Evolutionary conservation across 164 flowering plant genomes (phyloP), one percentile per base, ranked within the genome.

Genomic region (Vitis cinerea): DNA sequence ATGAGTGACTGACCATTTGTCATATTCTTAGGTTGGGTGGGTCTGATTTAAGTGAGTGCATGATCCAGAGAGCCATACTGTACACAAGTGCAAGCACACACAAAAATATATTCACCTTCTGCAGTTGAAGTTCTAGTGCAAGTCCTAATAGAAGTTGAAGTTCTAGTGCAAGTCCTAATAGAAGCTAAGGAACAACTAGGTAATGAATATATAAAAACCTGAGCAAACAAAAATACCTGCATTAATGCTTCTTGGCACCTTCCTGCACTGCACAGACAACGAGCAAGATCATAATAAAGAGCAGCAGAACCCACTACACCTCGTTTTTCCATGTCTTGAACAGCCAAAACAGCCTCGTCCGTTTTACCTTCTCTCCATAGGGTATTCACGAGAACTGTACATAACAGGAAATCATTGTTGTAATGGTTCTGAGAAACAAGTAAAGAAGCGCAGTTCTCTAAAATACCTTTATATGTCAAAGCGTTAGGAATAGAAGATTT

Each of bases 281-380:
- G 94, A 60, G 99, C 99, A 79, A 94, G 92, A 68, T 92, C 97
- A 84, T 94, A 94, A 71, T 94, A 94, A 65, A 94, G 88, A 74
- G 89, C 87, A 77, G 95, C 95, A 59, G 97, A 85, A 67, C 97
- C 97, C 58, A 94, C 90, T 62, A 94, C 80, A 70, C 99, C 99
- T 64, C 92, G 83, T 63, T 83, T 83, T 83, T 94, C 97, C 99
- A 94, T 94, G 30, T 85, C 87, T 68, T 82, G 72, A 61, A 94
- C 94, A 63, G 79, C 86, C 51, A 70, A 52, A 51, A 90, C 75
- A 73, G 99, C 99, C 76, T 92, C 94, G 60, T 90, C 88, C 29
- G 76, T 74, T 80, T 87, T 94, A 49, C 97, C 97, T 85, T 94
- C 97, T 74, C 72, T 83, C 94, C 94, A 88, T 15, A 89, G 81